Conservation (phyloP, 768 basidiomycete genomes). For the Amanita muscaria region DNA sequence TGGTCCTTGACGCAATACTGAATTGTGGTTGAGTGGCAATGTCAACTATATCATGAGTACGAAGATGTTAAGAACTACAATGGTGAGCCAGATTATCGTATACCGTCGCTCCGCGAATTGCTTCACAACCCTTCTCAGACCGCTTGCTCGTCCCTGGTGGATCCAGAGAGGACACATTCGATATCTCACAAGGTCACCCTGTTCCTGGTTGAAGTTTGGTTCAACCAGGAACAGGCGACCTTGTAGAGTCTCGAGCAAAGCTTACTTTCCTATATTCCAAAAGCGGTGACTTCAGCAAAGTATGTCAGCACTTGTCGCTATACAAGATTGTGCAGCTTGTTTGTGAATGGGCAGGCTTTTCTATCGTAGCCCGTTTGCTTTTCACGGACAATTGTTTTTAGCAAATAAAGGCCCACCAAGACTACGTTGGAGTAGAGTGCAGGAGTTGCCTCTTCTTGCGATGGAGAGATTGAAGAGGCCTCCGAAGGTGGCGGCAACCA, state of each 20-base stretch:
- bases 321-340: slow-evolving; percentile 19
- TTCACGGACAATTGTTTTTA: too few relatives aligned
- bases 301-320: slow-evolving; percentile 8
- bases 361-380: too few relatives aligned
- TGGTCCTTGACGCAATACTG: too few relatives aligned
- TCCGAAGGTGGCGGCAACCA: too few relatives aligned
- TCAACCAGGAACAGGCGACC: too few relatives aligned
- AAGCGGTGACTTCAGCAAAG: slow-evolving; percentile 1
- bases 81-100: neutral
- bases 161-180: neutral
- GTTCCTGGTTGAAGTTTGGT: slow-evolving; percentile 3
- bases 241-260: neutral
- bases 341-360: slow-evolving; percentile 20
- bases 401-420: slow-evolving; percentile 1
- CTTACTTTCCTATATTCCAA: slow-evolving; percentile 1
- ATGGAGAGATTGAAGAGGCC: neutral
- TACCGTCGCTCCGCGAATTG: too few relatives aligned
- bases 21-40: too few relatives aligned
- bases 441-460: neutral
- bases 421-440: neutral
- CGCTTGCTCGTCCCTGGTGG: neutral
- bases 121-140: neutral
- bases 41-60: too few relatives aligned
- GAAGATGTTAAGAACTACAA: neutral
- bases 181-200: neutral